Base-by-base conservation (phyloP, 345 rosid genomes). In the Theobroma cacao region DNA sequence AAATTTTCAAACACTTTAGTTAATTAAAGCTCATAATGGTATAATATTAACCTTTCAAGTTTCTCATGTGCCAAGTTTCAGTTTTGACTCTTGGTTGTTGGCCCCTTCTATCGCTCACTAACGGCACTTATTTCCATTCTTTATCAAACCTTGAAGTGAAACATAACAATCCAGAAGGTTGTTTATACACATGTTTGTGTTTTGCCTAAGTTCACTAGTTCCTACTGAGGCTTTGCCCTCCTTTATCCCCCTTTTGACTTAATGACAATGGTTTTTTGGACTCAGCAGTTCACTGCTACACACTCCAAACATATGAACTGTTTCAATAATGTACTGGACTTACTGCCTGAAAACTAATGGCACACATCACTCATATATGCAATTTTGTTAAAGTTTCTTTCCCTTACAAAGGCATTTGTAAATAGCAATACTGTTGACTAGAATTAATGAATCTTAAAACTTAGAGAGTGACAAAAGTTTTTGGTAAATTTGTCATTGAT, bases 391-490 rank as follows among this genome's bases (percentile, higher is more conserved):
- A 2, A 18, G 11, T 8, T 31, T 61, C 17, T 61, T 36, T n/a
- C n/a, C 69, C 30, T 36, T 36, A 40, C 67, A 66, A 66, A 18
- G 7, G 28, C 14, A 22, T 40, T 66, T 66, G 31, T 20, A 40
- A 33, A 22, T 40, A 22, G 20, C 33, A 20, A 17, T 59, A 56
- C 22, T 53, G 66, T 55, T 65, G 26, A 55, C 74, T 40, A 28
- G 47, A 28, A 56, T 18, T 43, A 33, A 56, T n/a, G 52, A 56
- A 50, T 65, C 68, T 22, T 48, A 31, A 66, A 43, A 12, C 38
- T 45, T 45, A 74, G 59, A 33, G 65, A 60, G 40, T 34, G 63
- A 53, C 34, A 41, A 12, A 63, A n/a, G n/a, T 41, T 79, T 69
- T 69, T 30, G 40, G 41, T 28, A 70, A 70, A 43, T 65, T 38